These are phyloP conservation scores for Lasiodiplodia theobromae DNA, from an alignment of 2,329 filamentous ascomycete genomes.

Conservation along the genomic window DNA sequence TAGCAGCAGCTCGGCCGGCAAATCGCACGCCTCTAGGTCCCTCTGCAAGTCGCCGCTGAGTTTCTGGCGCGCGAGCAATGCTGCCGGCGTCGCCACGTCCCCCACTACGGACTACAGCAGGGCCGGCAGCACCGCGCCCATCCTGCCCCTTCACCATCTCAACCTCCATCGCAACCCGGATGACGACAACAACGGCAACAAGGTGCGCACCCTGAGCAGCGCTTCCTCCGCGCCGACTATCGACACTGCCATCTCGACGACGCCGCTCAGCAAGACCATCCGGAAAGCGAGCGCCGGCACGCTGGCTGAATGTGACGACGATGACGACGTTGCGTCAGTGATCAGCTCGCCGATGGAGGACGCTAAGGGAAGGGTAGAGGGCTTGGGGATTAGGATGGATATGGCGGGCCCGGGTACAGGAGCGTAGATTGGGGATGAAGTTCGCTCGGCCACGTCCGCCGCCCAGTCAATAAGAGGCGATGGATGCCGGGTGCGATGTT, in stretches of 20 bases:
- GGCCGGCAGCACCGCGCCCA: neutral
- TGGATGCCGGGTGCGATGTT: neutral
- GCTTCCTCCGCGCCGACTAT: neutral
- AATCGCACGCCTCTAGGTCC: neutral
- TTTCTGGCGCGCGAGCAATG: neutral
- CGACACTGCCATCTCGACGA: constrained; percentile 13
- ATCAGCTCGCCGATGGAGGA: neutral
- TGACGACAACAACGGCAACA: neutral
- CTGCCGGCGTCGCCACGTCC: neutral
- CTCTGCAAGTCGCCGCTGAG: neutral
- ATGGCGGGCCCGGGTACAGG: too few relatives aligned
- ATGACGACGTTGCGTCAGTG: neutral
- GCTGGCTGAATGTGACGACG: neutral
- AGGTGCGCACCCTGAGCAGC: neutral
- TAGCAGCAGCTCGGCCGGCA: neutral
- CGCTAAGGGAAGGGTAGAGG: neutral
- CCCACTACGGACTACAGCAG: neutral
- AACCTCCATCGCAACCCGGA: neutral
- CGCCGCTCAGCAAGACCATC: constrained; percentile 18
- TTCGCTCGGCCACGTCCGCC: neutral
- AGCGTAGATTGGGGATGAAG: neutral
- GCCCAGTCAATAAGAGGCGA: neutral
- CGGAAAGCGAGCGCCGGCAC: constrained; percentile 17
- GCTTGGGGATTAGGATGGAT: neutral
- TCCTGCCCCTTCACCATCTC: neutral